These are phyloP conservation scores for Venturia effusa DNA, from an alignment of 2,329 filamentous ascomycete genomes.

Conservation along the genomic window DNA sequence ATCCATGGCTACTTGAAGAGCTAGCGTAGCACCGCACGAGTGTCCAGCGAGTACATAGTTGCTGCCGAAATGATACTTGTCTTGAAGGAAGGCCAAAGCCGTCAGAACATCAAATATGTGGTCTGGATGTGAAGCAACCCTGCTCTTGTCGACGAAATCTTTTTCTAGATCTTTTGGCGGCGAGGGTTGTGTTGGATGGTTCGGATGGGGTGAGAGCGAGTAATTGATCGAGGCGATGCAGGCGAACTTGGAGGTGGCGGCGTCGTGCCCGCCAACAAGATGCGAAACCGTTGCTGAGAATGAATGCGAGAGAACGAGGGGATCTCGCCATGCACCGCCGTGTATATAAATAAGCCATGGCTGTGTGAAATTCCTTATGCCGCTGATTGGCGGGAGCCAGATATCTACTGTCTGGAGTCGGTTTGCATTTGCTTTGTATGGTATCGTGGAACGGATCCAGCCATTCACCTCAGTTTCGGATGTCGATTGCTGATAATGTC, in stretches of 20 bases:
- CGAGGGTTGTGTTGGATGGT: slow-evolving; percentile 31
- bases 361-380: slow-evolving; percentile 14
- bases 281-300: not conserved
- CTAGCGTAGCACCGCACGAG: slow-evolving; percentile 52
- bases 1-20: slow-evolving; percentile 32
- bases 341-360: slow-evolving; percentile 29
- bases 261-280: not conserved
- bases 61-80: slow-evolving; percentile 31
- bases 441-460: not conserved
- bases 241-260: slow-evolving; percentile 32
- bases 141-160: slow-evolving; percentile 25
- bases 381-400: not conserved
- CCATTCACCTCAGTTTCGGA: not conserved
- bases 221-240: slow-evolving; percentile 57
- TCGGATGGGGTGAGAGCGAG: slow-evolving; percentile 44
- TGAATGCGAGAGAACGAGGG: slow-evolving; percentile 14
- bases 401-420: not conserved
- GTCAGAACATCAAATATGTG: slow-evolving; percentile 48
- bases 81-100: slow-evolving; percentile 41
- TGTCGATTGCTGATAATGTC: not conserved
- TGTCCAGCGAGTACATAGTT: slow-evolving; percentile 50
- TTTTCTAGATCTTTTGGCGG: slow-evolving; percentile 21
- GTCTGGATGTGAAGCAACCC: slow-evolving; percentile 46
- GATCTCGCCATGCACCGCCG: slow-evolving; percentile 41
- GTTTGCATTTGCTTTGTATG: not conserved